phyloP scores from a whole-genome alignment of 371 early-diverging fungal genomes.

The Capillidium heterosporum region DNA sequence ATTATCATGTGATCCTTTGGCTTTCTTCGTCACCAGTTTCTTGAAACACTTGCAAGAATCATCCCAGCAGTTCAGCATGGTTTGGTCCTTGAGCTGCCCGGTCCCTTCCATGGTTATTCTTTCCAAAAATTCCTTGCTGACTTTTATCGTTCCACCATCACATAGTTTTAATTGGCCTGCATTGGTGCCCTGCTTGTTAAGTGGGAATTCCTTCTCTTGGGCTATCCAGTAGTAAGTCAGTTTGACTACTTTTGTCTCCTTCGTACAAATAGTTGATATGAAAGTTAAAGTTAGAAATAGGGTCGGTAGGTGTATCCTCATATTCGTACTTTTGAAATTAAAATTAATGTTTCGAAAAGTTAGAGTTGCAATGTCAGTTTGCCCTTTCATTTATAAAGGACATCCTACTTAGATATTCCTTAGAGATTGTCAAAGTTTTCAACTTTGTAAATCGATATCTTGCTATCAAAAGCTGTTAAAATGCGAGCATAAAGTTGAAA shows the following conservation, averaged over 20 bases:
- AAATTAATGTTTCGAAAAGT: no score
- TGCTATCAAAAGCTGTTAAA: no score
- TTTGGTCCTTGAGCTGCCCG: not conserved
- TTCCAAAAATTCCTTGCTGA: not conserved
- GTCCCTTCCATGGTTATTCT: not conserved
- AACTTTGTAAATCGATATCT: no score
- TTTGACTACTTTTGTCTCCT: not conserved
- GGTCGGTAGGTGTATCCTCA: no score
- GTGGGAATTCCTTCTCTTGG: not conserved
- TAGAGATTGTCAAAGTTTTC: no score
- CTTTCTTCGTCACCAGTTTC: not conserved
- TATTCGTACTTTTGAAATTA: no score
- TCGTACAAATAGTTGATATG: no score
- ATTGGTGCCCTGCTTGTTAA: not conserved
- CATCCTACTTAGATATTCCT: no score
- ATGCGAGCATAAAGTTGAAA: no score
- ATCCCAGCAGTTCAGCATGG: not conserved
- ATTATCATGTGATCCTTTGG: not conserved
- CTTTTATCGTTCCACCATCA: not conserved
- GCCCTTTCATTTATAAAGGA: no score
- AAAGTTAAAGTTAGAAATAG: no score
- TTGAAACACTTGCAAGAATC: not conserved
- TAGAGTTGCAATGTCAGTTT: no score
- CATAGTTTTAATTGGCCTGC: not conserved
- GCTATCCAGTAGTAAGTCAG: slow-evolving; percentile 2